Evolutionary conservation across 306 rosid species (phyloP), one percentile per base, ranked within the genome.

Genomic region (Cercis canadensis): DNA sequence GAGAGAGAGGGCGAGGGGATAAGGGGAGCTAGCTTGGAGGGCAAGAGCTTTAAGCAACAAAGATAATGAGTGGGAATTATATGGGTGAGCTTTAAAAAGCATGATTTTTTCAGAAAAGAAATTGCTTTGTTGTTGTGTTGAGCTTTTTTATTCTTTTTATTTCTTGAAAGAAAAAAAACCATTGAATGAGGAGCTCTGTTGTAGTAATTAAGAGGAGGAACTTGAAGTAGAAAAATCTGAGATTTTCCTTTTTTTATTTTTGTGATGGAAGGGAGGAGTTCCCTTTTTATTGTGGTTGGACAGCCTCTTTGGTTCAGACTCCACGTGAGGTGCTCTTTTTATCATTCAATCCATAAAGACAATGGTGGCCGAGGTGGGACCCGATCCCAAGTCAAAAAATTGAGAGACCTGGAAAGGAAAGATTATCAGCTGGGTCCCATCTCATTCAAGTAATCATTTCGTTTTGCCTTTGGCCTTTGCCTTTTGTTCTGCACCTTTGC

Each of bases 291-390:
- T 81, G 89, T 92, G 98, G 96, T 81, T 84, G 95, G 92, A 87
- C 96, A 86, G 96, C 32, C 72, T 85, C 87, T 86, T 87, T 87
- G 92, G 91, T 82, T 91, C 97, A 91, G 97, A 87, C 68, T 86
- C 99, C 99, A 94, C 97, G 97, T 94, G 99, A 89, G 99, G 90
- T 89, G 99, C 97, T 87, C 93, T 83, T 91, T 92, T 84, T 85
- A 90, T 88, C 77, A 88, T 92, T 92, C 87, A 92, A 88, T 86
- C 91, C 92, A 85, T 83, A 86, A 90, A 90, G 96, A 90, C 92
- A 85, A 75, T 83, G 95, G 95, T 81, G 96, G 90, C 83, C 85
- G 46, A 70, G n/a, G 84, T 84, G 95, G 96, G 96, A 60, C 94
- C 95, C 96, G 46, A 78, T 86, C 81, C 86, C 92, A 86, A 92